A percentile compares a stretch with the other conserved stretches of the same genome.
These are phyloP conservation scores for Alternaria panax DNA, from an alignment of 2,329 filamentous ascomycete species.

Conservation along the genomic window DNA sequence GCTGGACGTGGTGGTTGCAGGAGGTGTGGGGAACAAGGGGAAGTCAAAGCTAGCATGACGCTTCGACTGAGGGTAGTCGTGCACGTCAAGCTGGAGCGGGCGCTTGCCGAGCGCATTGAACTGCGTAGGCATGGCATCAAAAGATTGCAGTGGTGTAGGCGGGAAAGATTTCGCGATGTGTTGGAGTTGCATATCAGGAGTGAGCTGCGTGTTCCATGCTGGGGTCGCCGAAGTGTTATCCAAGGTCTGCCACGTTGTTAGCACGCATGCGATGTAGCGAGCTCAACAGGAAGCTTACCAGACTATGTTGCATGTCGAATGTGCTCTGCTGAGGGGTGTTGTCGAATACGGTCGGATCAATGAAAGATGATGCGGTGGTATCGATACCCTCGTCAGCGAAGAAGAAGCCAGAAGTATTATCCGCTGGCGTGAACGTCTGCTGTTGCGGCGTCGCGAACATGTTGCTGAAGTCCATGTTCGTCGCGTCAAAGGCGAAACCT, in stretches of 20 bases:
- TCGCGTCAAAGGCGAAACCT: conserved; percentile 41
- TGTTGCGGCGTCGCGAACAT: conserved; percentile 33
- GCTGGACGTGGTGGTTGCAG: conserved; percentile 30
- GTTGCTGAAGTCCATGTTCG: conserved; percentile 41
- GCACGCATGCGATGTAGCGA: conserved; percentile 2
- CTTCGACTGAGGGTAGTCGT: conserved; percentile 45
- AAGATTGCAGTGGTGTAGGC: conserved; percentile 36
- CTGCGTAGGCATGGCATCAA: conserved; percentile 36
- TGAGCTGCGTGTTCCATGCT: conserved; percentile 37
- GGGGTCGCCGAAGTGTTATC: conserved; percentile 44
- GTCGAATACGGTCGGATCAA: conserved; percentile 31
- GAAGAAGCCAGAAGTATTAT: conserved; percentile 44
- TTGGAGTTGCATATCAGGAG: conserved; percentile 24
- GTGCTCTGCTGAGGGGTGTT: conserved; percentile 29
- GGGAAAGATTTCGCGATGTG: conserved; percentile 32
- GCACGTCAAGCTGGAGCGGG: conserved; percentile 37
- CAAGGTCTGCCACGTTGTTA: conserved; percentile 31
- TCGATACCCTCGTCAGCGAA: conserved; percentile 47
- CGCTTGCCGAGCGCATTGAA: conserved; percentile 39
- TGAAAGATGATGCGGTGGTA: conserved; percentile 31
- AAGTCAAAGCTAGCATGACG: conserved; percentile 40
- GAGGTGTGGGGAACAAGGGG: conserved; percentile 31
- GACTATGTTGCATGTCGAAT: conserved; percentile 37
- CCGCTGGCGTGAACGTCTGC: conserved; percentile 35
- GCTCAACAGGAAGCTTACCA: conserved; percentile 31